Evolutionary conservation across 148 eudicot species (phyloP).

Genomic region (Vaccinium myrtillus): DNA sequence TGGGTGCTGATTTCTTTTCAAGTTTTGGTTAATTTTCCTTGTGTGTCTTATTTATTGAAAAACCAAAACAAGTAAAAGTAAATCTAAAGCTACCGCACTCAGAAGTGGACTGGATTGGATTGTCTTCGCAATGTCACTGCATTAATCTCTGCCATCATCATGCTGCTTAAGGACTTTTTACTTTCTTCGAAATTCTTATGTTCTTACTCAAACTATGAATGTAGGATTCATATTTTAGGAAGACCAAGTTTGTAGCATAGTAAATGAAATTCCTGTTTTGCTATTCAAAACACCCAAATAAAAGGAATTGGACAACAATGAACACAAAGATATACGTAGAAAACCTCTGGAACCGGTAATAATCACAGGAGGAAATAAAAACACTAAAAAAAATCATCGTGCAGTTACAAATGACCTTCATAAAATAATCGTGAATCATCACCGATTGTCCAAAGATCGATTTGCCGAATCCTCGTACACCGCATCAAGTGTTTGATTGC

Average conservation of each 20-base stretch:
- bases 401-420: too few species aligned
- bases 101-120: neutral
- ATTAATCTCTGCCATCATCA: neutral
- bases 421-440: too few species aligned
- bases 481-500: too few species aligned
- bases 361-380: too few species aligned
- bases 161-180: neutral
- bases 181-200: neutral
- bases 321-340: too few species aligned
- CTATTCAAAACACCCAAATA: too few species aligned
- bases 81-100: neutral
- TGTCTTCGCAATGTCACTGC: neutral
- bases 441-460: too few species aligned
- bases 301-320: too few species aligned
- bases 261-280: neutral
- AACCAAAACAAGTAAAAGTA: neutral
- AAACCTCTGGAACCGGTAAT: too few species aligned
- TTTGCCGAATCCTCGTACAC: too few species aligned
- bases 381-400: too few species aligned
- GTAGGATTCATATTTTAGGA: neutral
- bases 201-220: neutral
- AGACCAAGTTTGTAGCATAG: neutral
- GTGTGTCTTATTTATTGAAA: neutral
- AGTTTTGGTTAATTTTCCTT: neutral
- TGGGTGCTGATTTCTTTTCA: slow-evolving; percentile 8